phyloP scores from a whole-genome alignment of 768 basidiomycete genomes.

The Pulveroboletus sp. region DNA sequence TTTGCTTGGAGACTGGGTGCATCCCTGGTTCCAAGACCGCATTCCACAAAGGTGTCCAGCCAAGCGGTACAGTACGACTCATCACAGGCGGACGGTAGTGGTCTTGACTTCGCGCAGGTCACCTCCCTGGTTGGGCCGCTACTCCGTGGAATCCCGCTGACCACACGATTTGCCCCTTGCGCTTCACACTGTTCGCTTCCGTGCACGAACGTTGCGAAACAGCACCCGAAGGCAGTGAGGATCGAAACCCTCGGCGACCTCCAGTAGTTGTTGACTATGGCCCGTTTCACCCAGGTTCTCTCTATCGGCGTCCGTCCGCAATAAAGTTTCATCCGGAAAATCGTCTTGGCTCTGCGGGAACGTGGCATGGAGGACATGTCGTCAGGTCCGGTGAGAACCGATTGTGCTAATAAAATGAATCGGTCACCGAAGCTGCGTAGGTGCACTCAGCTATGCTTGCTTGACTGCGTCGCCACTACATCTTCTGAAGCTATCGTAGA shows the following conservation, averaged over 20 bases:
- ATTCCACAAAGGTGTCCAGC: background rate
- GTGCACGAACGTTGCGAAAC: constrained; percentile 18
- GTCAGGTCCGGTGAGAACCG: background rate
- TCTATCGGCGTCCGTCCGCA: constrained; percentile 7
- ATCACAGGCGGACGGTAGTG: background rate
- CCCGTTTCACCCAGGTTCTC: constrained; percentile 12
- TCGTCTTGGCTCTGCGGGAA: background rate
- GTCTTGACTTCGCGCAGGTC: constrained; percentile 1
- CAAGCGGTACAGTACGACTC: background rate
- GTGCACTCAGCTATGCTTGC: background rate
- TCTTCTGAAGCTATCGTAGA: no score
- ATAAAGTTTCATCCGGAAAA: constrained; percentile 6
- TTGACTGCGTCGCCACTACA: no score
- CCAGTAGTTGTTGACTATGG: constrained; percentile 2
- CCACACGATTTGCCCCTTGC: constrained; percentile 11
- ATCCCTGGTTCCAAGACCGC: background rate
- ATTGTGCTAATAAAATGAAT: background rate
- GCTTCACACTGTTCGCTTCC: constrained; percentile 19
- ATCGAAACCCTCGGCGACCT: constrained; percentile 13
- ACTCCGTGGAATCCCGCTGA: constrained; percentile 22
- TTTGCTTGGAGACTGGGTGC: background rate
- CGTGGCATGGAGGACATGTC: background rate
- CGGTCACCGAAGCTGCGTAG: background rate
- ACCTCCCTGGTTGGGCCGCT: constrained; percentile 1
- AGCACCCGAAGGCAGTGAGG: constrained; percentile 17